phyloP scores from a whole-genome alignment of 2,329 filamentous ascomycete species.

The Fusarium tricinctum region DNA sequence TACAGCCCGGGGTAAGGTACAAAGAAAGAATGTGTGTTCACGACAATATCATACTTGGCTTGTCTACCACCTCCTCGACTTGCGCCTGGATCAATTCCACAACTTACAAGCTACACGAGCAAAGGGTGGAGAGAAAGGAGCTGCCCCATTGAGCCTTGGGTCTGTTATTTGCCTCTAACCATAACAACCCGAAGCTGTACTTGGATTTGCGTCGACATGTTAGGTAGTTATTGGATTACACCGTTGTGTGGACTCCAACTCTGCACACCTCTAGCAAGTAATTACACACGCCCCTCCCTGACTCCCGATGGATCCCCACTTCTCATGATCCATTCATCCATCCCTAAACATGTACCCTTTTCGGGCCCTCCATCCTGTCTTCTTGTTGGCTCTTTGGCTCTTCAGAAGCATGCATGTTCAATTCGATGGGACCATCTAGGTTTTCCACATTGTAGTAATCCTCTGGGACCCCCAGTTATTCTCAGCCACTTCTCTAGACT shows the following conservation, averaged over 20 bases:
- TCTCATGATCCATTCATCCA: constrained; percentile 44
- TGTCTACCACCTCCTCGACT: background rate
- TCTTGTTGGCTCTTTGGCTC: constrained; percentile 44
- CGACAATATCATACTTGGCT: constrained; percentile 2
- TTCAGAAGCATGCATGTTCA: constrained; percentile 31
- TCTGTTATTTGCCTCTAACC: constrained; percentile 7
- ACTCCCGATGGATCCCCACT: constrained; percentile 45
- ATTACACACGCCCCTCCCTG: constrained; percentile 43
- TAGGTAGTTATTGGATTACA: background rate
- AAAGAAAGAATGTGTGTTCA: constrained; percentile 30
- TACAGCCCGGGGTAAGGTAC: constrained; percentile 28
- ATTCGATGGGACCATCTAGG: constrained; percentile 35
- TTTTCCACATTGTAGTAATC: constrained; percentile 21
- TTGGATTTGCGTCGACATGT: constrained; percentile 18
- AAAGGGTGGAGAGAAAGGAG: background rate
- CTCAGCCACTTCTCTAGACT: constrained; percentile 41
- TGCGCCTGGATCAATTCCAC: constrained; percentile 6
- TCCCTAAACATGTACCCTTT: constrained; percentile 37
- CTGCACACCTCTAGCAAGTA: constrained; percentile 5
- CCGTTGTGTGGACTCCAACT: constrained; percentile 8
- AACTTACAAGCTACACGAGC: constrained; percentile 1
- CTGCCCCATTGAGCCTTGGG: background rate
- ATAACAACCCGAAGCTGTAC: constrained; percentile 9
- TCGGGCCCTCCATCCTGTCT: constrained; percentile 40
- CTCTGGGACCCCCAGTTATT: constrained; percentile 22